Evolutionary conservation across 305 asterid genomes (phyloP).

Genomic region (Solanum hybrid): DNA sequence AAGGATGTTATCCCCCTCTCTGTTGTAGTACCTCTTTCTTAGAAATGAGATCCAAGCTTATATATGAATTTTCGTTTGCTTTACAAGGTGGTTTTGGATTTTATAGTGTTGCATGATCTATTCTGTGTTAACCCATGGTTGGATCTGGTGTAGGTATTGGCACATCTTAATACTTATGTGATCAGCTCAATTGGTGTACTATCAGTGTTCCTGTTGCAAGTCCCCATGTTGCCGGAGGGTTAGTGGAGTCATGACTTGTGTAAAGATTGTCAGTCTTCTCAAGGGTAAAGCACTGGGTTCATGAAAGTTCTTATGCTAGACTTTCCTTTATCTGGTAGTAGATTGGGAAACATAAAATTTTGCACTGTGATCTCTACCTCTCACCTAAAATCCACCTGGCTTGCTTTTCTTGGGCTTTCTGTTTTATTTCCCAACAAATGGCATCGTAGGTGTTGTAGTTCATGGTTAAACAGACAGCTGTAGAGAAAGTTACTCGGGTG

Average conservation of each 20-base stretch:
- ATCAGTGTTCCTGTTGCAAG: conserved; percentile 14
- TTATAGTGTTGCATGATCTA: not conserved
- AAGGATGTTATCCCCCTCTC: not conserved
- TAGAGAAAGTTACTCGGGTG: not conserved
- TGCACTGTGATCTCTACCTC: not conserved
- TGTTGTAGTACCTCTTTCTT: not conserved
- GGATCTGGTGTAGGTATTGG: conserved; percentile 22
- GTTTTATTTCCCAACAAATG: not conserved
- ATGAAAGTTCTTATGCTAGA: not conserved
- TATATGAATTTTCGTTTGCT: not conserved
- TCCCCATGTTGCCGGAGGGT: conserved; percentile 62
- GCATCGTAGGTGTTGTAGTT: not conserved
- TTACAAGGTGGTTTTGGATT: not conserved
- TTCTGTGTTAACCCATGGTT: not conserved
- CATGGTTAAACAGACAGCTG: not conserved
- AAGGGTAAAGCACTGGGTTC: conserved; percentile 35
- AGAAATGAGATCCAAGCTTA: not conserved
- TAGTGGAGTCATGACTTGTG: conserved; percentile 61
- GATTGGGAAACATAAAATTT: not conserved
- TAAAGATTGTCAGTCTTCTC: conserved; percentile 31
- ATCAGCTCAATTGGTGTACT: conserved; percentile 3
- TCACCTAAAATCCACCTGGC: not conserved
- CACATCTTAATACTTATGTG: conserved; percentile 2
- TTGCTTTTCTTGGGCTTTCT: not conserved
- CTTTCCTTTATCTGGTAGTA: conserved; percentile 1